Evolutionary conservation across 352 stramenopile genomes (phyloP).

Genomic region (Pythium apleroticum): DNA sequence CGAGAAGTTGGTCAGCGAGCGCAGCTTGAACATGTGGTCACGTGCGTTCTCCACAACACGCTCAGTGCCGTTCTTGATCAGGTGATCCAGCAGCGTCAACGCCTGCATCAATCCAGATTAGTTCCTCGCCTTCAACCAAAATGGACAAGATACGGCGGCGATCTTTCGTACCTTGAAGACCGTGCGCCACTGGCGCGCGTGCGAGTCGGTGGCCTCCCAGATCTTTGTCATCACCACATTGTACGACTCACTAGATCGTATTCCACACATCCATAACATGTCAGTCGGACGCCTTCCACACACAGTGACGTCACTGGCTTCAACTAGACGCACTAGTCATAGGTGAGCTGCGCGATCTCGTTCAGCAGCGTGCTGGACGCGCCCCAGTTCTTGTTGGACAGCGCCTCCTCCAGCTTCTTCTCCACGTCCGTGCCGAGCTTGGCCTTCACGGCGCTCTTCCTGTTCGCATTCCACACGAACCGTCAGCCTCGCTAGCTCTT

Average conservation of each 20-base stretch:
- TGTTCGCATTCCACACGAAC: constrained; percentile 23
- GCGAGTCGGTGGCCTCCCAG: constrained; percentile 92
- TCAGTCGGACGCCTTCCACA: background rate
- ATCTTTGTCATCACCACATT: constrained; percentile 92
- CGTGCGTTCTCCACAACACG: constrained; percentile 96
- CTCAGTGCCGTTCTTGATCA: constrained; percentile 98
- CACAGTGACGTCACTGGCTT: background rate
- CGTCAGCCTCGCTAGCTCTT: background rate
- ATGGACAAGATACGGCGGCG: background rate
- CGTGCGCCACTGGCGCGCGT: constrained; percentile 93
- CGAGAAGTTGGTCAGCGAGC: constrained; percentile 85
- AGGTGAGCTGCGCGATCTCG: constrained; percentile 97
- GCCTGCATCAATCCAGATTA: constrained; percentile 34
- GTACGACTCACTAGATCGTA: constrained; percentile 82
- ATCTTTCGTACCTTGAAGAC: constrained; percentile 91
- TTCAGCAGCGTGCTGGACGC: constrained; percentile 97
- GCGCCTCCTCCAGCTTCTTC: constrained; percentile 91
- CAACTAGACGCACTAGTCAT: constrained; percentile 82
- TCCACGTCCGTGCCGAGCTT: constrained; percentile 88
- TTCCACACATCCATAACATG: constrained; percentile 13
- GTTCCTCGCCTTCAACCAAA: background rate
- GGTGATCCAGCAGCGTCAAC: constrained; percentile 94
- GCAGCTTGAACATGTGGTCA: constrained; percentile 93
- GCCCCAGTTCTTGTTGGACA: constrained; percentile 99
- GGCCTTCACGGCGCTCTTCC: constrained; percentile 84